A percentile compares a stretch with the other conserved stretches of the same genome.
These are phyloP conservation scores for Avicennia marina DNA, from an alignment of 257 asterid species.

Conservation along the genomic window DNA sequence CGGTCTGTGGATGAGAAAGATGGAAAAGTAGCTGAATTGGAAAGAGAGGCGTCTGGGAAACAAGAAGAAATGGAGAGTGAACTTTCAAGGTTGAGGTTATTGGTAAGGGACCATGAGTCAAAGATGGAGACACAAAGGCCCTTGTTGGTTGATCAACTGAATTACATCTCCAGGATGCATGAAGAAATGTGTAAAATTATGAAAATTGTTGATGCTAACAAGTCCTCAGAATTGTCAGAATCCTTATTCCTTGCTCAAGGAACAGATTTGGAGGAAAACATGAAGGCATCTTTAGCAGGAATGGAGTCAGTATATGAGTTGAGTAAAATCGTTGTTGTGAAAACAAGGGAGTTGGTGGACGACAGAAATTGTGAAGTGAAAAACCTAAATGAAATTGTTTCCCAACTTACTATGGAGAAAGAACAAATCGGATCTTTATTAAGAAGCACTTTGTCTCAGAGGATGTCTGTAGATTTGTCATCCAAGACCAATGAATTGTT, in stretches of 20 bases:
- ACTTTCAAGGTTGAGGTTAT: constrained; percentile 42
- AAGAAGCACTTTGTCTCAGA: constrained; percentile 77
- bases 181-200: constrained; percentile 57
- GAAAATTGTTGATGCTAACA: constrained; percentile 70
- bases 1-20: constrained; percentile 45
- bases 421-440: constrained; percentile 85
- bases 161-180: constrained; percentile 61
- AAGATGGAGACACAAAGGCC: constrained; percentile 58
- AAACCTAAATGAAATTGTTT: constrained; percentile 55
- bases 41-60: constrained; percentile 48
- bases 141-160: constrained; percentile 70
- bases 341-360: constrained; percentile 63
- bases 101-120: constrained; percentile 52
- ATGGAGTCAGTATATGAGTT: constrained; percentile 82
- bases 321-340: constrained; percentile 58
- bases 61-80: constrained; percentile 49
- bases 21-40: constrained; percentile 40
- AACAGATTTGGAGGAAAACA: constrained; percentile 81
- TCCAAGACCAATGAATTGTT: constrained; percentile 80
- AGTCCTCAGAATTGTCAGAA: constrained; percentile 72
- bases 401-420: constrained; percentile 73
- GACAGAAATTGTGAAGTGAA: constrained; percentile 65
- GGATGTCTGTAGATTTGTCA: constrained; percentile 71
- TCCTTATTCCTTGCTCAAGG: constrained; percentile 86
- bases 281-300: constrained; percentile 84